A percentile compares a stretch with the other conserved stretches of the same genome.
Evolutionary conservation across 192 early-diverging fungal genomes (phyloP).

Genomic region (Rhizoclosmatium sp.): DNA sequence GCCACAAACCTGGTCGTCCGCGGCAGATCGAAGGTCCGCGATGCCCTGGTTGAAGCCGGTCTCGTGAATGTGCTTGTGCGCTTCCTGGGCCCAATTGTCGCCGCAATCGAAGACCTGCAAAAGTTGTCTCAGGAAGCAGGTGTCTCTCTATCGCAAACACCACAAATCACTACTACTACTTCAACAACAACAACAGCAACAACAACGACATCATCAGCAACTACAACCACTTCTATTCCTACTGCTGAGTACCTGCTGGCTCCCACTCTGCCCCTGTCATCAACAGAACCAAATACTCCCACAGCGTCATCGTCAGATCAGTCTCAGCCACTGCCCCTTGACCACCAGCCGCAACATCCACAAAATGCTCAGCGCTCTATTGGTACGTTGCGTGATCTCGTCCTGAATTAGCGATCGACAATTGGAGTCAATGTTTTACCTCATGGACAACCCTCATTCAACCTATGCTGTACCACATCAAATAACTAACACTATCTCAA

Average conservation of each 20-base stretch:
- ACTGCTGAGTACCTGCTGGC: background rate
- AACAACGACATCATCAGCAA: background rate
- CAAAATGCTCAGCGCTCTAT: background rate
- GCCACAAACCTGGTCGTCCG: conserved; percentile 88
- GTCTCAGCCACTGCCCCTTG: conserved; percentile 5
- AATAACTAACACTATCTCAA: too few species aligned
- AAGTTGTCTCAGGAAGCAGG: background rate
- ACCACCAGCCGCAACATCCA: conserved; percentile 13
- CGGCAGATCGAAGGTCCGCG: conserved; percentile 79
- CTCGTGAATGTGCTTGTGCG: conserved; percentile 84
- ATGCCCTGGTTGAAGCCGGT: conserved; percentile 85
- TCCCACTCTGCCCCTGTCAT: background rate
- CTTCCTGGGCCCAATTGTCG: conserved; percentile 65
- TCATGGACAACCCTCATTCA: conserved; percentile 5
- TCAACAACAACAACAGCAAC: background rate
- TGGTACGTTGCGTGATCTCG: too few species aligned
- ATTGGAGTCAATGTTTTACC: background rate
- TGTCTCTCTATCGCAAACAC: background rate
- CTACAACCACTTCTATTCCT: background rate
- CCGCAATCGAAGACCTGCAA: conserved; percentile 25
- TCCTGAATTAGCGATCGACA: background rate
- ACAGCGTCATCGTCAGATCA: conserved; percentile 5
- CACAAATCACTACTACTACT: background rate
- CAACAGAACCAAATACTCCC: conserved; percentile 30
- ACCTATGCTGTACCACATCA: too few species aligned